Evolutionary conservation across 768 basidiomycete genomes (phyloP), one percentile per base, ranked within the genome.

Genomic region (Termitomyces sp.): DNA sequence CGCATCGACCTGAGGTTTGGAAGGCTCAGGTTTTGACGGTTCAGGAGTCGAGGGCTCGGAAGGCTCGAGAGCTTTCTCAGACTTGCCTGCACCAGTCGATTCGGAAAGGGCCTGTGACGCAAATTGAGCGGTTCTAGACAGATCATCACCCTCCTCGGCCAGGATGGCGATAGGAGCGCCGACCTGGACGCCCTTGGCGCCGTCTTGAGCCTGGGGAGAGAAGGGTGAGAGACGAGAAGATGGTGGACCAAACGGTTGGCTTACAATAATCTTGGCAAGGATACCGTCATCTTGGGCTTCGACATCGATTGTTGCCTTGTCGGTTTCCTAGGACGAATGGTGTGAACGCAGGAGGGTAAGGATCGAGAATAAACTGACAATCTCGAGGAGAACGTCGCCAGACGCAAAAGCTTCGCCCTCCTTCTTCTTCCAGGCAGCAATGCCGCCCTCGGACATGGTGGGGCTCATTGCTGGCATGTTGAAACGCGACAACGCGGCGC

Each of bases 271-370:
- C 83, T 98, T 98, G 51, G 91, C 95, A 58, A 99, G 77, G 61
- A 98, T 75, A 64, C 97, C 97, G 64, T 99, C 97, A 42, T 98
- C 97, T 77, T 95, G 95, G 9, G 97, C 94, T 76, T 99, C 97
- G 35, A 99, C 96, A 76, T 99, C 97, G 73, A 99, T 98, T 47
- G 95, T 95, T 21, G 97, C 96, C 82, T 99, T 99, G 87, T 99
- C 97, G 53, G 97, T 99, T 88, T 99, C 97, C 94, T 96, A 60
- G 14, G 34, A 32, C 17, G 41, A 46, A 58, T 42, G 53, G 56
- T 57, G 45, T 40, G 56, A 57, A 40, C n/a, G 62, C 59, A 64
- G 59, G 49, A 59, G 50, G 27, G 29, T 17, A 48, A 34, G 21
- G 12, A 23, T 43, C n/a, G 41, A 35, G 46, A 45, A 47, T 53